phyloP scores from a whole-genome alignment of 2,329 filamentous ascomycete species.

The Pyrenophora tritici-repentis region DNA sequence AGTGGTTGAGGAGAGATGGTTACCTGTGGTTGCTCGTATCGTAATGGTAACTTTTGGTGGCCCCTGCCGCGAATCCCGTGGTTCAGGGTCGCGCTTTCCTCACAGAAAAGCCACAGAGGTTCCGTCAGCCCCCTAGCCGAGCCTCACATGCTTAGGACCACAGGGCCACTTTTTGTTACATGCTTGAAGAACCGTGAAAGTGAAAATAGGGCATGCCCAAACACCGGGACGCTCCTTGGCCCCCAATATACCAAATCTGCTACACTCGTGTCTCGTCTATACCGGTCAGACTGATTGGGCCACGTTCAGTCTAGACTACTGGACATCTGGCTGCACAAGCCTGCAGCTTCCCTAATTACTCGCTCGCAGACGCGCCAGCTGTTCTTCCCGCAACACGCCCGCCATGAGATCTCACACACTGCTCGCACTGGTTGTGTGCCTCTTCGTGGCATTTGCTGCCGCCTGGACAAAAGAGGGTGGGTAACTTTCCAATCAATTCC shows the following conservation, averaged over 20 bases:
- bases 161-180: not conserved
- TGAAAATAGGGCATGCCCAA: too few species aligned
- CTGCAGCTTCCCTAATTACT: slow-evolving; percentile 36
- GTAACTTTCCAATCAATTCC: slow-evolving; percentile 27
- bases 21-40: slow-evolving; percentile 4
- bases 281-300: slow-evolving; percentile 23
- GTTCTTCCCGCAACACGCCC: slow-evolving; percentile 22
- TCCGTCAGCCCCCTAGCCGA: slow-evolving; percentile 13
- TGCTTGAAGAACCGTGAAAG: not conserved
- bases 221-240: slow-evolving; percentile 8
- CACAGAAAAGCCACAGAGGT: slow-evolving; percentile 15
- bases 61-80: slow-evolving; percentile 24
- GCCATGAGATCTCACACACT: slow-evolving; percentile 72
- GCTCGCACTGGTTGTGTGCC: slow-evolving; percentile 70
- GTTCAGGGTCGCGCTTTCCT: slow-evolving; percentile 15
- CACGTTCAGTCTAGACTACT: slow-evolving; percentile 33
- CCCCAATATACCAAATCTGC: not conserved
- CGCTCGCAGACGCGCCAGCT: slow-evolving; percentile 24
- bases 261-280: slow-evolving; percentile 10
- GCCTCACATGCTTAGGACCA: slow-evolving; percentile 10
- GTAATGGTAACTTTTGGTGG: slow-evolving; percentile 12
- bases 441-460: slow-evolving; percentile 70
- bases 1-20: slow-evolving; percentile 16
- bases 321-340: slow-evolving; percentile 30
- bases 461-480: slow-evolving; percentile 88